phyloP scores from a whole-genome alignment of 1,284 basidiomycete genomes.

The Cerrena zonata region DNA sequence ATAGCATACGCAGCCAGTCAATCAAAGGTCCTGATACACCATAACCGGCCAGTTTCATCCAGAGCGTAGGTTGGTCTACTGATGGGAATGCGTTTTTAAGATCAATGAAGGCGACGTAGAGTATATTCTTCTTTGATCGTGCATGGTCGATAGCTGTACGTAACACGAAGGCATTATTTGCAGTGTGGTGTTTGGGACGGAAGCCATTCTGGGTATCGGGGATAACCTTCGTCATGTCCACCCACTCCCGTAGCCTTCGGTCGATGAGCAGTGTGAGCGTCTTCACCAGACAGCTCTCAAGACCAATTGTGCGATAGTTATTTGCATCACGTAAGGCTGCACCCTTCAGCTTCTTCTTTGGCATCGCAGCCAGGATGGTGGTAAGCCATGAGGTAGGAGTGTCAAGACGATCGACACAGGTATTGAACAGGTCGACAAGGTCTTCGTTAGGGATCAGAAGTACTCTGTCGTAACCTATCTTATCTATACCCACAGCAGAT shows the following conservation, averaged over 20 bases:
- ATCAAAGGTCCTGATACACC: slow-evolving; percentile 25
- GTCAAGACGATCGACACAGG: slow-evolving; percentile 15
- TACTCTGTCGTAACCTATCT: slow-evolving; percentile 12
- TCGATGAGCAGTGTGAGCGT: slow-evolving; percentile 25
- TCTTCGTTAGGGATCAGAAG: slow-evolving; percentile 14
- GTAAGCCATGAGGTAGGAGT: slow-evolving; percentile 20
- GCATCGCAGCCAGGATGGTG: slow-evolving; percentile 21
- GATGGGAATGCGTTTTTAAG: slow-evolving; percentile 32
- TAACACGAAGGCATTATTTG: slow-evolving; percentile 24
- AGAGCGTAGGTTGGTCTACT: slow-evolving; percentile 25
- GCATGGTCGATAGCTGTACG: slow-evolving; percentile 24
- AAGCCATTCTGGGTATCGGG: slow-evolving; percentile 25
- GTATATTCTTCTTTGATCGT: slow-evolving; percentile 7
- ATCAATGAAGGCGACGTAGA: slow-evolving; percentile 28
- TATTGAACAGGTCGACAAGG: slow-evolving; percentile 15
- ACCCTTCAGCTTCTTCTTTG: slow-evolving; percentile 18
- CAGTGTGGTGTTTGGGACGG: slow-evolving; percentile 15
- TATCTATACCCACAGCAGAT: slow-evolving; percentile 15
- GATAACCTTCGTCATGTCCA: slow-evolving; percentile 11
- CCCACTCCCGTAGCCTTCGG: slow-evolving; percentile 14
- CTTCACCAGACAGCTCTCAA: slow-evolving; percentile 30
- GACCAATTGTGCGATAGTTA: slow-evolving; percentile 26
- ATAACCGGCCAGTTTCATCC: slow-evolving; percentile 22
- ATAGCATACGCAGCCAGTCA: slow-evolving; percentile 30
- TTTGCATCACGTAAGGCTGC: slow-evolving; percentile 13